These are phyloP conservation scores for Colletotrichum chrysophilum DNA, from an alignment of 2,329 filamentous ascomycete genomes.

Conservation along the genomic window DNA sequence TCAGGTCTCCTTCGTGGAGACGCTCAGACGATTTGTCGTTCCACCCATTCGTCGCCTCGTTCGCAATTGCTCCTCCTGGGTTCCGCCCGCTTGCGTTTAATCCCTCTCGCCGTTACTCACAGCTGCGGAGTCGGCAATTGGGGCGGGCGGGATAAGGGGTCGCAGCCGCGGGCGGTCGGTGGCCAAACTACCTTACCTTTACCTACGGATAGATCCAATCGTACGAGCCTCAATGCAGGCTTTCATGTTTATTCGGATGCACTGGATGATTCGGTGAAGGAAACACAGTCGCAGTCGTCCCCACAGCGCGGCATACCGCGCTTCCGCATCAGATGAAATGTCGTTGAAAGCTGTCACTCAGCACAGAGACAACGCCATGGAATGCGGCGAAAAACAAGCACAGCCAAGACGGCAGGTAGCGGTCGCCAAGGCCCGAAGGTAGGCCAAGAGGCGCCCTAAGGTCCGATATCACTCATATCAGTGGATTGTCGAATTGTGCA, in stretches of 20 bases:
- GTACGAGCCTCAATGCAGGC: background rate
- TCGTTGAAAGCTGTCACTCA: background rate
- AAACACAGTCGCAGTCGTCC: background rate
- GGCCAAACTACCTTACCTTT: background rate
- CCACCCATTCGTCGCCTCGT: background rate
- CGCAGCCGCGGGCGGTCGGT: background rate
- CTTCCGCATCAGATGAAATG: background rate
- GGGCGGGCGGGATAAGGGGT: background rate
- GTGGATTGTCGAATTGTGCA: background rate
- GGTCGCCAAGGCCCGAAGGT: conserved; percentile 12
- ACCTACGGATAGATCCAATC: background rate
- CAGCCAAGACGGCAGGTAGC: conserved; percentile 16
- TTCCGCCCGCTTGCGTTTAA: conserved; percentile 5
- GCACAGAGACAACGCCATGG: conserved; percentile 10
- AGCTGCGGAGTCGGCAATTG: background rate
- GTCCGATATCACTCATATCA: background rate
- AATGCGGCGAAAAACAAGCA: conserved; percentile 21
- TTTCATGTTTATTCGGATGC: background rate
- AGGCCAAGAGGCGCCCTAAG: conserved; percentile 2
- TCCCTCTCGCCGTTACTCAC: background rate
- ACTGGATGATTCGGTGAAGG: background rate
- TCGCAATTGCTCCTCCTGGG: background rate
- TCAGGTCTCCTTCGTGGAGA: background rate
- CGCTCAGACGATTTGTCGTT: background rate
- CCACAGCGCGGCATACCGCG: background rate